Conservation (phyloP, 495 filamentous ascomycete genomes). For the Aspergillus haitiensis region DNA sequence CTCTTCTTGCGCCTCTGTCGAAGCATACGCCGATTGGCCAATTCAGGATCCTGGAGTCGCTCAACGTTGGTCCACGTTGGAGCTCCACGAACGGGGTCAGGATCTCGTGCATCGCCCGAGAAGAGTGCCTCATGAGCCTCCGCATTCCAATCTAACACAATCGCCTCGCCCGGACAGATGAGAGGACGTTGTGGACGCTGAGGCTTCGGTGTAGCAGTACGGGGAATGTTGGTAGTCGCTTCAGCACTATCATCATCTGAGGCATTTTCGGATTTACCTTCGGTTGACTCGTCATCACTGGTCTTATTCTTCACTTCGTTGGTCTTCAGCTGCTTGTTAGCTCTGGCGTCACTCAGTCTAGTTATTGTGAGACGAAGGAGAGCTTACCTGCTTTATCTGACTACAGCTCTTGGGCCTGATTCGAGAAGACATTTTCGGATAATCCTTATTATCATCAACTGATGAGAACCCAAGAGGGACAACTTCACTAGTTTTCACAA, state of each 20-base stretch:
- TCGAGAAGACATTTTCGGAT: slow-evolving; percentile 58
- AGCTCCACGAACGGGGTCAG: slow-evolving; percentile 50
- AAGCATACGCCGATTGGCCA: slow-evolving; percentile 58
- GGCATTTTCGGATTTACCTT: slow-evolving; percentile 18
- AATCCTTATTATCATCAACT: slow-evolving; percentile 55
- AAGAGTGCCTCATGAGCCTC: slow-evolving; percentile 70
- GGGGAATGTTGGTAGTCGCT: slow-evolving; percentile 20
- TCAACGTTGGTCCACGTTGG: slow-evolving; percentile 54
- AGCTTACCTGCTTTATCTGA: slow-evolving; percentile 23
- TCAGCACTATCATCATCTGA: slow-evolving; percentile 32
- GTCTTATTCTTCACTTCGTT: neutral
- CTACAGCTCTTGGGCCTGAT: slow-evolving; percentile 21
- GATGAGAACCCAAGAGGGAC: slow-evolving; percentile 66
- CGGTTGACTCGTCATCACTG: slow-evolving; percentile 17
- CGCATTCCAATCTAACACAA: slow-evolving; percentile 80
- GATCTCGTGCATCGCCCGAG: slow-evolving; percentile 43
- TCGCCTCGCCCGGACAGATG: slow-evolving; percentile 72
- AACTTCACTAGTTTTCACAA: slow-evolving; percentile 52
- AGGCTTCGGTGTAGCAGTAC: slow-evolving; percentile 22
- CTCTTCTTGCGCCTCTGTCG: slow-evolving; percentile 63
- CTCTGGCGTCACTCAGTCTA: too few species aligned
- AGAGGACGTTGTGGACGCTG: slow-evolving; percentile 57
- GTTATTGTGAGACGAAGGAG: too few species aligned
- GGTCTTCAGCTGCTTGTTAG: too few species aligned
- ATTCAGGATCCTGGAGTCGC: slow-evolving; percentile 62